Base-by-base conservation (phyloP, 805 yeast species). In the Candida arabinofermentans region DNA sequence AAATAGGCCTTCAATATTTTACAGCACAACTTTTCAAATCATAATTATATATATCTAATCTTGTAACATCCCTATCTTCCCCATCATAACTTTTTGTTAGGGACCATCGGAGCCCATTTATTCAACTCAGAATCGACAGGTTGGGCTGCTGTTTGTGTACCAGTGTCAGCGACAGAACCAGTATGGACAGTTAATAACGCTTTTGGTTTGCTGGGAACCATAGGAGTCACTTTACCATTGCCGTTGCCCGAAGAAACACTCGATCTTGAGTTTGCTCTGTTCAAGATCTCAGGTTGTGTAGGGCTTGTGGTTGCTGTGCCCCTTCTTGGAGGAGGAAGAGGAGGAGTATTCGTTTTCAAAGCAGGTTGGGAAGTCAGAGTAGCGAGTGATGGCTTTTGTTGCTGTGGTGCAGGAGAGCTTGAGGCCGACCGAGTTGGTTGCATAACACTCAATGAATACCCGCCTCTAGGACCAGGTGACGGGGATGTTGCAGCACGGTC, bases 121-220 rank as follows among this genome's bases (percentile, higher is more conserved):
- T 48, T 42, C 16, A 42, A 26, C 21, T 34, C 41, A 2, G 32
- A 19, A 3, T n/a, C n/a, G n/a, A 19, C 32, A n/a, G 32, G 18
- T 13, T 17, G 5, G 5, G 32, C 18, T 19, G 30, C 8, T 16
- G 30, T 8, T 7, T 44, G 19, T 16, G 36, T 19, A 6, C 4
- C 39, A 19, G 40, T 10, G 16, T 36, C 27, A 30, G 40, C 23
- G 26, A 21, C 29, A 9, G 33, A 21, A 34, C 50, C 47, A n/a
- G 50, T 16, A 12, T 52, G 46, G 2, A 47, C 37, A 18, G 51
- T 51, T 16, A 37, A 40, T 36, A 63, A 41, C 5, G 48, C 29
- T 29, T 55, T 54, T 3, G 66, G 66, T 38, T 62, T 63, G 6
- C 42, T 18, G 4, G 67, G 67, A 8, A 62, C 63, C 4, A 63